Evolutionary conservation across 164 flowering plant species (phyloP), one percentile per base, ranked within the genome.

Genomic region (Magnolia kwangsiensis): DNA sequence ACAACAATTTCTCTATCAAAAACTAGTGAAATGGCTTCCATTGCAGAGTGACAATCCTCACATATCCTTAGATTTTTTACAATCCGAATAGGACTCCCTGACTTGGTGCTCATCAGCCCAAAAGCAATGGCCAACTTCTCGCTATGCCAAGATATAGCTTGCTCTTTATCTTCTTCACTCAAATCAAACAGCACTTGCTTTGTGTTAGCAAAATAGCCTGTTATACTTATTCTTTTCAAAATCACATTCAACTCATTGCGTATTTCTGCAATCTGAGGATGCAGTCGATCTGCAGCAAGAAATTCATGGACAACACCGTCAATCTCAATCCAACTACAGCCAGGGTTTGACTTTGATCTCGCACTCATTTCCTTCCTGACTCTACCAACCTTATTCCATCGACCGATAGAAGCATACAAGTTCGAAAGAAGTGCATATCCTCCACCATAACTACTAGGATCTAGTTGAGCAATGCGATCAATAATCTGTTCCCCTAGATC

Each of bases 81-180:
- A 10, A 90, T 83, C 18, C 85, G 81, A 75, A 88, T 87, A 13
- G 76, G 81, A 75, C 77, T 78, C 73, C 85, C 82, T 16, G 83
- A 74, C 21, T 27, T n/a, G 11, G 88, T 86, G 77, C 76, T 82
- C 79, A 89, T 72, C 76, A 87, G 64, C 9, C 84, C 90, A 76
- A 88, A 90, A 29, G 90, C 88, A 79, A 90, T 49, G 8, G 87
- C 89, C 74, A 90, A 69, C 86, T 89, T 89, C 81, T 90, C 92
- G 78, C 88, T 86, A 64, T 86, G 90, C 82, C 78, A 84, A 61
- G 85, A 75, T 50, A 86, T 74, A 21, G 91, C 89, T 78, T 85
- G 80, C 77, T 85, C 82, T 80, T 82, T 88, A 67, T 87, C 90
- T 79, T 84, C 88, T 75, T 88, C 86, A 69, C 78, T 81, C 73